Conservation (phyloP, 1,139 yeast species). For the Pneumocystis oryctolagi region DNA sequence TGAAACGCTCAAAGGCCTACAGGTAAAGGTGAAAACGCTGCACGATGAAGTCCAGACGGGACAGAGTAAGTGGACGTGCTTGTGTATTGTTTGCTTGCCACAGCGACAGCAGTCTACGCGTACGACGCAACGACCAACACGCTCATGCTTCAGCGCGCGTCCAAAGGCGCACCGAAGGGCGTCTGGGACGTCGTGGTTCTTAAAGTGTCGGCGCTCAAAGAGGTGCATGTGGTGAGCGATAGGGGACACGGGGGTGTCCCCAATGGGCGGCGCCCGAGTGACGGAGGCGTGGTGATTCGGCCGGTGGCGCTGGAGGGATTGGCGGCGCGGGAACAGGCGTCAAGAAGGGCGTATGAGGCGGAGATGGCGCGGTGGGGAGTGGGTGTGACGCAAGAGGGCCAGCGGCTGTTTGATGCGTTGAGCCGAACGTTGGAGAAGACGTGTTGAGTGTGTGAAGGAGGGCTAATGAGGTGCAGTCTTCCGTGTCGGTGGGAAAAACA, state of each 20-base stretch:
- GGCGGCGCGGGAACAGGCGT: background rate
- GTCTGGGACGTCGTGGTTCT: background rate
- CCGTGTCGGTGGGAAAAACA: conserved; percentile 1
- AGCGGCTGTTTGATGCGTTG: background rate
- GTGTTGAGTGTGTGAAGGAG: too few relatives aligned
- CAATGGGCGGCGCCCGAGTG: too few relatives aligned
- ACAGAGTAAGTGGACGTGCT: too few relatives aligned
- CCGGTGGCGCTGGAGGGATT: background rate
- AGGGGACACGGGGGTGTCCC: too few relatives aligned
- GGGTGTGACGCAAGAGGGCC: background rate
- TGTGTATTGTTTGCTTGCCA: too few relatives aligned
- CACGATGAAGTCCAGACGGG: background rate
- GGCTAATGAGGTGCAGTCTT: background rate
- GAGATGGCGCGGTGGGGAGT: background rate
- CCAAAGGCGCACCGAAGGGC: background rate
- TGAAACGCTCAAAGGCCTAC: background rate
- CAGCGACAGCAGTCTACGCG: conserved; percentile 1
- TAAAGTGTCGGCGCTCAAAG: background rate
- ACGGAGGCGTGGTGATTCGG: too few relatives aligned
- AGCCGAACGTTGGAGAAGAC: background rate
- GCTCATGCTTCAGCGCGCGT: background rate
- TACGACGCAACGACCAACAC: background rate
- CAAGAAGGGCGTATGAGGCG: background rate
- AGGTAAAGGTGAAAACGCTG: background rate
- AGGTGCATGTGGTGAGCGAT: background rate